Base-by-base conservation (phyloP, 1,284 basidiomycete species). In the Schizophyllum amplum region DNA sequence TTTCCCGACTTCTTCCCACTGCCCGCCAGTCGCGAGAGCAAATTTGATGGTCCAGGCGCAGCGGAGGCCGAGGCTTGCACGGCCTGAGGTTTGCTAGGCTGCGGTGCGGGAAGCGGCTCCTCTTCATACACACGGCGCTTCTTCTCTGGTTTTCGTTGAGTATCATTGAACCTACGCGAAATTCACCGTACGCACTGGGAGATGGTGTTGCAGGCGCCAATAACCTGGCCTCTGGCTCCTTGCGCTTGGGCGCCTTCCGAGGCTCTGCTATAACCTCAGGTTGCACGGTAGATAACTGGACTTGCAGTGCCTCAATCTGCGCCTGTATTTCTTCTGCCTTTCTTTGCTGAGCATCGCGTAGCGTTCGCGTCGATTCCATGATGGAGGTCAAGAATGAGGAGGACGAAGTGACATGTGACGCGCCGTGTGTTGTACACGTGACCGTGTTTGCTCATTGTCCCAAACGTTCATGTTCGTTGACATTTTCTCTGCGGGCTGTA, bases 171-270 rank as follows among this genome's bases (percentile, higher is more conserved):
- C 60, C 52, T 21, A 17, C n/a, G n/a, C n/a, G 52, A 51, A 4
- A 57, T 57, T n/a, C 4, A 17, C 11, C 26, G 26, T 15, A 68
- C 81, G 67, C 62, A 88, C 87, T 86, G 2, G 84, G 83, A 50
- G 87, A 87, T 17, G 87, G 87, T 1, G 87, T 87, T 0, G 79
- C 70, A 23, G 86, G 86, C 1, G 78, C 86, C 4, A 90, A 68
- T 5, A 82, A 64, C 1, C 68, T 69, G 6, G 70, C 61, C 22
- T 74, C 72, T 15, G 67, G 62, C 52, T 72, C 69, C 65, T 50
- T 50, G 20, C 48, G 33, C 33, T 42, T 42, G 13, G 33, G 11
- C 13, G 33, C 13, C 33, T 42, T 42, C 33, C 7, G 11, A 17
- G 33, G 11, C 33, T 42, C 33, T 9, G 33, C 33, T 9, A 42